Evolutionary conservation across 2,329 filamentous ascomycete species (phyloP).

Genomic region (Calonectria hongkongensis): DNA sequence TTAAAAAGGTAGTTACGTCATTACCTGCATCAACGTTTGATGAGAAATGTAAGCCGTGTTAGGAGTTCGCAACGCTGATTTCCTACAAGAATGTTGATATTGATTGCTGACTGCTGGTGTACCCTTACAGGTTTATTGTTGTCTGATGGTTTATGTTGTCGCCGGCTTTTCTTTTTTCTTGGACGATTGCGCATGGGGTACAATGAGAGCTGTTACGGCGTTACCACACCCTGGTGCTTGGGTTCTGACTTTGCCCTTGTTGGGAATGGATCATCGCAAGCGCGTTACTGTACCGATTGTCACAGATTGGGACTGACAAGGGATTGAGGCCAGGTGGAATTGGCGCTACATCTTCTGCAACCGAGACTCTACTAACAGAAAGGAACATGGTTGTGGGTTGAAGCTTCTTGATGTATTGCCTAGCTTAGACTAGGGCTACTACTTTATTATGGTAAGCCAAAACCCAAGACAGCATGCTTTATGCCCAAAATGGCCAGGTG

Average conservation of each 20-base stretch:
- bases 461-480: slow-evolving; percentile 10
- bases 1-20: background rate
- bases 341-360: background rate
- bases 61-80: background rate
- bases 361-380: background rate
- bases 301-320: background rate
- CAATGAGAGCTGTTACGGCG: background rate
- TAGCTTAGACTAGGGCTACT: slow-evolving; percentile 28
- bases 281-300: background rate
- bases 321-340: background rate
- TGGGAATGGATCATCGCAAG: background rate
- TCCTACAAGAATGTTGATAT: no score
- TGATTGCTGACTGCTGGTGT: no score
- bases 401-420: slow-evolving; percentile 14
- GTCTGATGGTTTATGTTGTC: background rate
- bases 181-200: background rate
- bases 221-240: background rate
- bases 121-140: background rate
- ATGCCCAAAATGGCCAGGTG: slow-evolving; percentile 2
- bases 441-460: slow-evolving; percentile 11
- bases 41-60: background rate
- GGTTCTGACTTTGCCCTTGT: no score
- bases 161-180: background rate
- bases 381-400: slow-evolving; percentile 1
- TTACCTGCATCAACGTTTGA: background rate